These are phyloP conservation scores for Sisymbrium altissimum DNA, from an alignment of 345 rosid genomes.

Conservation along the genomic window DNA sequence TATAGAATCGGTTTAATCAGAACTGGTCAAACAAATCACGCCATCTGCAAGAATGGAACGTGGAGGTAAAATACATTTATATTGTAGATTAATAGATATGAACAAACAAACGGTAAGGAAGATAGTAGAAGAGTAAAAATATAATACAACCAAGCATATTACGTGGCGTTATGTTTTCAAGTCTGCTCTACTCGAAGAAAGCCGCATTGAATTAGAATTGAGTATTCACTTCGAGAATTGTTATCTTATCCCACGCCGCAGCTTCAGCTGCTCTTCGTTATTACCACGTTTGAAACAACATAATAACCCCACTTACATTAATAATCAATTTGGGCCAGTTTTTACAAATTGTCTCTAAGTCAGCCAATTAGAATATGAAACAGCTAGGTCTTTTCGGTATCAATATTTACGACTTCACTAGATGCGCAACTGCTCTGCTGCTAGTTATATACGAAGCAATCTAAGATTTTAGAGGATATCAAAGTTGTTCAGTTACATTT, in stretches of 20 bases:
- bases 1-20: background rate
- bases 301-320: background rate
- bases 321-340: background rate
- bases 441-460: background rate
- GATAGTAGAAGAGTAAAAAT: background rate
- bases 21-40: background rate
- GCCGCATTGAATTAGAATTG: constrained; percentile 2
- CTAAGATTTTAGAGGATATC: too few relatives aligned
- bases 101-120: constrained; percentile 3
- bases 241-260: constrained; percentile 24
- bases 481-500: too few relatives aligned
- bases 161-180: background rate
- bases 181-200: constrained; percentile 5
- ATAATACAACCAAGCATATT: background rate
- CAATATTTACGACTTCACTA: background rate
- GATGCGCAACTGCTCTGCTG: background rate
- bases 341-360: background rate
- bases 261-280: constrained; percentile 23
- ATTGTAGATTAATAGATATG: background rate
- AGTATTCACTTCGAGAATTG: constrained; percentile 23
- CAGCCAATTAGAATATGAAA: background rate
- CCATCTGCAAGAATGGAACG: too few relatives aligned
- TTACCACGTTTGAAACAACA: background rate
- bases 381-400: background rate
- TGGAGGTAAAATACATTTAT: too few relatives aligned